phyloP scores from a whole-genome alignment of 1,284 basidiomycete genomes.

The Leccinum laetum region DNA sequence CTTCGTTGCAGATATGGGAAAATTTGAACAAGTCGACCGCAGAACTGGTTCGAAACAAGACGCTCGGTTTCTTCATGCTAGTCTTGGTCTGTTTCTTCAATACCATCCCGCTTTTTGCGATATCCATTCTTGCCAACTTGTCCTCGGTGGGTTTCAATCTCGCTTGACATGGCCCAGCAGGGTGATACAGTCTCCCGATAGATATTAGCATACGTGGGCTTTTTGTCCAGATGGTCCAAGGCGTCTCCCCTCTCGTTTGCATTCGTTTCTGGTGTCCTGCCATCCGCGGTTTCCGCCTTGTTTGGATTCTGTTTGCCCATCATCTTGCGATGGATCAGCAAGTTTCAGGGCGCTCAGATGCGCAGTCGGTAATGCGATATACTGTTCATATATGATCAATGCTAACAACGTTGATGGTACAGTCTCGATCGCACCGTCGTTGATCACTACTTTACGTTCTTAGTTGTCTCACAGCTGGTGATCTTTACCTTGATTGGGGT shows the following conservation, averaged over 20 bases:
- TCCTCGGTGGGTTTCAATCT: constrained; percentile 51
- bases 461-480: constrained; percentile 87
- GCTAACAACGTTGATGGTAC: constrained; percentile 33
- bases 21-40: constrained; percentile 79
- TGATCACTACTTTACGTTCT: constrained; percentile 89
- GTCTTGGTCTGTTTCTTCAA: constrained; percentile 85
- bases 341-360: constrained; percentile 81
- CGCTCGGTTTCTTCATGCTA: constrained; percentile 77
- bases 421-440: constrained; percentile 87
- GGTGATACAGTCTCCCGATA: constrained; percentile 26
- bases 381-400: neutral
- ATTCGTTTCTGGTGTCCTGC: constrained; percentile 84
- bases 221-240: constrained; percentile 69
- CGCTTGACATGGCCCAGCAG: neutral
- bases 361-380: constrained; percentile 39
- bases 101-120: constrained; percentile 83
- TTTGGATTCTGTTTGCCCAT: constrained; percentile 89
- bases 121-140: constrained; percentile 83
- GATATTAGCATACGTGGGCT: constrained; percentile 69
- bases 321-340: constrained; percentile 82
- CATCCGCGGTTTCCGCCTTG: constrained; percentile 83
- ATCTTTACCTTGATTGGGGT: constrained; percentile 93
- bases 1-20: constrained; percentile 67
- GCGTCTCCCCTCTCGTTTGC: constrained; percentile 66
- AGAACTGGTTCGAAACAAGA: constrained; percentile 65